Evolutionary conservation across 2,329 filamentous ascomycete genomes (phyloP), one percentile per base, ranked within the genome.

Genomic region (Thermothelomyces thermophilus): DNA sequence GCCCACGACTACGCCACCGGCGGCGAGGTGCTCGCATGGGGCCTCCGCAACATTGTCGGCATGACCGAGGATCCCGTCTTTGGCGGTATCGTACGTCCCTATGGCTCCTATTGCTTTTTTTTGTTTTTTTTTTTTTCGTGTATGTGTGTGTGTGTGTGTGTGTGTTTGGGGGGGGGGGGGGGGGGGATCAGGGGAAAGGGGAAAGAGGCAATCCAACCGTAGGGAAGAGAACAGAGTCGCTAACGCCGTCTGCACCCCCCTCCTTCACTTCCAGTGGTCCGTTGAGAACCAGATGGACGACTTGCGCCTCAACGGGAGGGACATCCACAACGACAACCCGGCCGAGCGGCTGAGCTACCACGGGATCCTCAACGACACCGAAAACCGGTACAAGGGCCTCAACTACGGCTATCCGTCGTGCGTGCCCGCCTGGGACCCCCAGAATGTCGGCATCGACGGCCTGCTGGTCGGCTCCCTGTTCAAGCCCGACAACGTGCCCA

Each of bases 241-340:
- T n/a, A n/a, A n/a, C n/a, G n/a, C n/a, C n/a, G n/a, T n/a, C n/a
- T n/a, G n/a, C n/a, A n/a, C n/a, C n/a, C n/a, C n/a, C n/a, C n/a
- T n/a, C n/a, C n/a, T n/a, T n/a, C n/a, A n/a, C n/a, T n/a, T n/a
- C n/a, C n/a, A n/a, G 28, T 75, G 71, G 67, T 68, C 67, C 10
- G 79, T 85, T 2, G 82, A 85, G 63, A 86, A 86, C 61, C 79
- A 74, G 28, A 79, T 76, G 2, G 81, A 84, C 60, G 63, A 83
- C 40, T 66, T 84, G n/a, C 65, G 64, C 14, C 71, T 80, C 34
- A 64, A 70, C 37, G 71, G 73, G 26, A 60, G 71, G 19, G 76
- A 80, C 51, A 72, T 83, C 39, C 77, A 82, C 53, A 66, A 73
- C 43, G 70, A 82, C 57, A 84, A 85, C 53, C 82, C 82, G 1